A percentile compares a stretch with the other conserved stretches of the same genome.
phyloP scores from a whole-genome alignment of 129 eudicot species.

The Flaveria trinervia region DNA sequence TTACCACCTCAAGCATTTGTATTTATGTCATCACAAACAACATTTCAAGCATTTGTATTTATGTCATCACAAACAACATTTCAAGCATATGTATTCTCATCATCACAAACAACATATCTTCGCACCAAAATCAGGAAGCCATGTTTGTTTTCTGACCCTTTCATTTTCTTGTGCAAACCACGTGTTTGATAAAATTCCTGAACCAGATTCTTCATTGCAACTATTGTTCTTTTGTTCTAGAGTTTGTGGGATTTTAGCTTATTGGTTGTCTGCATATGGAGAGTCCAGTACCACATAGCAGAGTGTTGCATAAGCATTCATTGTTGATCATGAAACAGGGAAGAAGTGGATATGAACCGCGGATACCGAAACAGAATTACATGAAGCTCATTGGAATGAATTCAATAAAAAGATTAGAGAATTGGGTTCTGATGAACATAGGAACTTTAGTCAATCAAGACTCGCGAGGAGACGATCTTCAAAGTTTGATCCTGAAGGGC shows the following conservation, averaged over 20 bases:
- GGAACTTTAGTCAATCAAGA: slow-evolving; percentile 31
- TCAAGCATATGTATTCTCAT: slow-evolving; percentile 27
- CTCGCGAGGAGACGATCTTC: slow-evolving; percentile 38
- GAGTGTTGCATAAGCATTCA: slow-evolving; percentile 38
- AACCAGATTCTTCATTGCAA: slow-evolving; percentile 31
- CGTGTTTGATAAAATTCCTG: slow-evolving; percentile 34
- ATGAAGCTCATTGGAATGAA: slow-evolving; percentile 43
- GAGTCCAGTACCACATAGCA: slow-evolving; percentile 35
- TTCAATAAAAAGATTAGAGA: slow-evolving; percentile 30
- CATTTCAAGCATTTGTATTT: slow-evolving; percentile 27
- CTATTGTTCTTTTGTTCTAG: slow-evolving; percentile 1
- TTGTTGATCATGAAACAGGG: slow-evolving; percentile 38
- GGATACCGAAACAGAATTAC: slow-evolving; percentile 62
- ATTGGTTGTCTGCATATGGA: slow-evolving; percentile 43
- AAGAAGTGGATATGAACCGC: slow-evolving; percentile 77
- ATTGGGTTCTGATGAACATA: slow-evolving; percentile 24
- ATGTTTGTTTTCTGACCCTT: slow-evolving; percentile 16
- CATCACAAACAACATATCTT: slow-evolving; percentile 24
- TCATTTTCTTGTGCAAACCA: slow-evolving; percentile 19
- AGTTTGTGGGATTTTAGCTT: neutral
- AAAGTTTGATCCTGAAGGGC: slow-evolving; percentile 43
- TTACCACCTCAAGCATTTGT: slow-evolving; percentile 32
- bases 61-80: slow-evolving; percentile 23
- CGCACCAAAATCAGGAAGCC: slow-evolving; percentile 16
- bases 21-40: slow-evolving; percentile 22